Base-by-base conservation (phyloP, 2,329 filamentous ascomycete genomes). In the Hypoxylon sp. region DNA sequence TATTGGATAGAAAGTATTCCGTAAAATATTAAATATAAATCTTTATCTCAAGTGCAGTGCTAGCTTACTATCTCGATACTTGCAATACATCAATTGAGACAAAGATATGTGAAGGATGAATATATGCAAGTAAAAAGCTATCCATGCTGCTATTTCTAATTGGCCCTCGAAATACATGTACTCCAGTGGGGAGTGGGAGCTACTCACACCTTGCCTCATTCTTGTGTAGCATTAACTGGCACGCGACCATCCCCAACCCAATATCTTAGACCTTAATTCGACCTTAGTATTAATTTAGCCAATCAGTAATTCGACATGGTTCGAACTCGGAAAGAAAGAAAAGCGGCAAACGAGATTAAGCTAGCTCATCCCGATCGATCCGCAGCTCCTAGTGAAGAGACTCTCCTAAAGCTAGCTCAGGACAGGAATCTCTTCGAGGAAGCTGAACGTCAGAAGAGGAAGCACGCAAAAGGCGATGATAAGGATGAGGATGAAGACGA, bases 361-460 rank as follows among this genome's bases (percentile, higher is more conserved):
- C 84, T 94, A 65, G 81, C 83, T 56, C 89, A 92, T n/a, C 91
- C 92, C 33, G 90, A 94, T 79, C 88, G 90, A 66, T 88, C 88
- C 55, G 86, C 88, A 52, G 86, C 79, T 1, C 90, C 84, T 0
- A 81, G 81, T 4, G 85, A 88, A 47, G 86, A 91, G 78, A 95
- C 92, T 0, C 84, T 96, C n/a, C 84, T 94, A 65, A 84, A 94
- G 63, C 78, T 94, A 31, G 92, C 92, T 65, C 85, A 91, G 58
- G 86, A 93, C 70, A 86, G 87, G 71, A 78, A 88, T 77, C 81
- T 91, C 72, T 83, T 90, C 78, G 80, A 82, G 59, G 79, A 84
- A 78, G 82, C 85, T n/a, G 81, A 83, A 31, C 74, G 76, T 62
- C 76, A 80, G 67, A 77, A 82, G 75, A 78, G 78, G 71, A 76